Evolutionary conservation across 352 stramenopile species (phyloP).

Genomic region (Blastocystis sp.): DNA sequence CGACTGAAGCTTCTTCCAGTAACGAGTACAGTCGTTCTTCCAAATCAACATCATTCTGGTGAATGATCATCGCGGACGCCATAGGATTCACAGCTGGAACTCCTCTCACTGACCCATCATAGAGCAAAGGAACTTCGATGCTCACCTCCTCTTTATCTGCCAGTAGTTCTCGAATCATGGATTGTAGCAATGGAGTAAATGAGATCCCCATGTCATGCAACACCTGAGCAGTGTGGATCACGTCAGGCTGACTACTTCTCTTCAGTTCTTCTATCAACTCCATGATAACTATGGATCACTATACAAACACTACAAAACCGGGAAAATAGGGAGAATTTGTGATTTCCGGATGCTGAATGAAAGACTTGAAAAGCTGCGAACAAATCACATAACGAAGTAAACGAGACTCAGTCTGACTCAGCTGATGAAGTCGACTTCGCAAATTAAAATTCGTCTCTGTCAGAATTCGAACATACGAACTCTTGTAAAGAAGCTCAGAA

Average conservation of each 20-base stretch:
- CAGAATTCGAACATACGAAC: neutral
- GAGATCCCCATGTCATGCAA: neutral
- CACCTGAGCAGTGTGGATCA: neutral
- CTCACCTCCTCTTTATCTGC: too few relatives aligned
- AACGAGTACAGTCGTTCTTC: neutral
- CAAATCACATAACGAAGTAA: neutral
- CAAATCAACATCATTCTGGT: neutral
- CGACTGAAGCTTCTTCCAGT: constrained; percentile 1
- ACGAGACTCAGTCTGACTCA: neutral
- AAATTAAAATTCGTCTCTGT: neutral
- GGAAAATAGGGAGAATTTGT: constrained; percentile 7
- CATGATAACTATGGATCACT: constrained; percentile 10
- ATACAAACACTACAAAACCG: neutral
- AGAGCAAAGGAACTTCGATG: neutral
- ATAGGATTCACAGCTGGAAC: constrained; percentile 2
- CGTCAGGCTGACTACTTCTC: neutral
- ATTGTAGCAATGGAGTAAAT: neutral
- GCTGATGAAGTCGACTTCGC: neutral
- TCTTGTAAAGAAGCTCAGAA: neutral
- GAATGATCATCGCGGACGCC: neutral
- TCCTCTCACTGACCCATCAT: neutral
- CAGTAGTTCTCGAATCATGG: neutral
- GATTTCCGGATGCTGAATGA: constrained; percentile 22
- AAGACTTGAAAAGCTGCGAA: constrained; percentile 41
- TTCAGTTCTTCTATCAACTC: constrained; percentile 6